phyloP scores from a whole-genome alignment of 1,284 basidiomycete species.

The Marasmius fiardii region DNA sequence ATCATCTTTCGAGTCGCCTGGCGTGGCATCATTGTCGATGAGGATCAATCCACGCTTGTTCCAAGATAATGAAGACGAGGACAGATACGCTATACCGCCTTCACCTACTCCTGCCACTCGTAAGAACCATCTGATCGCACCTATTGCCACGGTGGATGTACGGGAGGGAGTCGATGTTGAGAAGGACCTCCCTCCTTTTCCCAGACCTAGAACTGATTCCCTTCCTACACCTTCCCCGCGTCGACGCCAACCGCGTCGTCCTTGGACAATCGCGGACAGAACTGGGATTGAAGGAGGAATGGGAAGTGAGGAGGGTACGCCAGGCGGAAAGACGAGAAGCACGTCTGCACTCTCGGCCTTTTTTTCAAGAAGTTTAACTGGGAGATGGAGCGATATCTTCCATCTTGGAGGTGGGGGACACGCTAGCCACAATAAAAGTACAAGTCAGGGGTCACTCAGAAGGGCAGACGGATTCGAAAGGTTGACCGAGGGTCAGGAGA shows the following conservation, averaged over 20 bases:
- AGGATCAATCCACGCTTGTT: neutral
- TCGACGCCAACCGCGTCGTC: neutral
- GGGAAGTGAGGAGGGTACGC: neutral
- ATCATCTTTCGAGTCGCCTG: neutral
- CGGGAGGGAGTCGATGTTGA: neutral
- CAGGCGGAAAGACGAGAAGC: neutral
- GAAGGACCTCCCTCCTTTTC: neutral
- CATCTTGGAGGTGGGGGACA: neutral
- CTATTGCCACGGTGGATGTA: neutral
- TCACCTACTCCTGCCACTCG: neutral
- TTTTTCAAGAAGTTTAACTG: neutral
- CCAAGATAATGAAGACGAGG: neutral
- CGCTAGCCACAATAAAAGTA: neutral
- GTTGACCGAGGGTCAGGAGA: neutral
- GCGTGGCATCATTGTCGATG: neutral
- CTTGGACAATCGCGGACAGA: neutral
- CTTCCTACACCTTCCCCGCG: neutral
- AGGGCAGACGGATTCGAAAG: neutral
- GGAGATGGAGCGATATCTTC: neutral
- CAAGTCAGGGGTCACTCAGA: neutral
- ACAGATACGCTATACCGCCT: neutral
- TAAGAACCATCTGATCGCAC: neutral
- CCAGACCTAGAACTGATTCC: neutral
- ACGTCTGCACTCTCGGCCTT: neutral
- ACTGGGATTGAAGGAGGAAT: neutral